phyloP scores from a whole-genome alignment of 805 yeast species.

The Lachancea mirantina region DNA sequence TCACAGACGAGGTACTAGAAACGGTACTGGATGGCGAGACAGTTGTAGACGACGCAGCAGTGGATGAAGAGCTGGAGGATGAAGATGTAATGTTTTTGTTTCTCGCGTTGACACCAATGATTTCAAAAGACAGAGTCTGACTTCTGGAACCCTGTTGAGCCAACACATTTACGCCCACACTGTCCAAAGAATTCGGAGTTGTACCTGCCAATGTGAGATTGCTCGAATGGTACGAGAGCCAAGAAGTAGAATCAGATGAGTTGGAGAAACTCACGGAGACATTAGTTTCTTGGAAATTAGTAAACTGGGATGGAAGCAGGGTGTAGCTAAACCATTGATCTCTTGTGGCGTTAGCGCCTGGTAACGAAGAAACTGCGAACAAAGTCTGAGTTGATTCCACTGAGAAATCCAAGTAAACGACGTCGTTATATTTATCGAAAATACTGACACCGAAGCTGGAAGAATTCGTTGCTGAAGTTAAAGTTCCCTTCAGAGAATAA shows the following conservation, averaged over 20 bases:
- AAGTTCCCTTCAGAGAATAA: constrained; percentile 44
- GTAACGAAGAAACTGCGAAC: constrained; percentile 47
- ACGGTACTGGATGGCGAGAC: constrained; percentile 30
- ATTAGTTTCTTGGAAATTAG: constrained; percentile 44
- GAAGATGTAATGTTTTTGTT: constrained; percentile 13
- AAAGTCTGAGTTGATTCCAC: constrained; percentile 47
- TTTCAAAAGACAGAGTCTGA: constrained; percentile 41
- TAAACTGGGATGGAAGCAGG: constrained; percentile 49
- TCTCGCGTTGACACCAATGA: constrained; percentile 42
- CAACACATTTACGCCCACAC: constrained; percentile 34
- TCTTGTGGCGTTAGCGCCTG: constrained; percentile 61
- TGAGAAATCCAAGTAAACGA: constrained; percentile 50
- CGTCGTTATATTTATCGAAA: constrained; percentile 53
- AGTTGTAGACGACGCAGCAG: constrained; percentile 18
- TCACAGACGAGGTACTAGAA: constrained; percentile 19
- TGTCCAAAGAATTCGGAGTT: constrained; percentile 47
- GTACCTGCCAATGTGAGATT: constrained; percentile 65
- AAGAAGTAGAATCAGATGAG: constrained; percentile 35
- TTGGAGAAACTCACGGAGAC: constrained; percentile 38
- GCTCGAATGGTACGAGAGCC: constrained; percentile 58
- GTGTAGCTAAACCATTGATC: constrained; percentile 53
- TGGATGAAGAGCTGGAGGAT: constrained; percentile 23
- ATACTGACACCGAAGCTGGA: constrained; percentile 46
- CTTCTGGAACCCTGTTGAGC: constrained; percentile 33
- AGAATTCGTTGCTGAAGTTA: constrained; percentile 42